phyloP scores from a whole-genome alignment of 768 basidiomycete species.

The Saitozyma sp. region DNA sequence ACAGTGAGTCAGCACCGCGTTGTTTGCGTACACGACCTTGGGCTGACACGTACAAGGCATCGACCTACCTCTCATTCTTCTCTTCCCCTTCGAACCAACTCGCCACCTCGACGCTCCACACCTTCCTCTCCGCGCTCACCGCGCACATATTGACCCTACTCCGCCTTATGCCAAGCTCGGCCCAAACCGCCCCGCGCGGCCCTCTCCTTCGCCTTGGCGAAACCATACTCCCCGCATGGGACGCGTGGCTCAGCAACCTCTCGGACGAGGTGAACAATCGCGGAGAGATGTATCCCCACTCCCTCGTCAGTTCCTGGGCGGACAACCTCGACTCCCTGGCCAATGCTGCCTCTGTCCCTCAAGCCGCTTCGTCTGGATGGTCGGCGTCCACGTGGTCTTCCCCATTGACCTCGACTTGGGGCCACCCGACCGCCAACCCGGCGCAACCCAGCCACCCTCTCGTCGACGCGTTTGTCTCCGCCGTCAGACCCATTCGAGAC shows the following conservation, averaged over 20 bases:
- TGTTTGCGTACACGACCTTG: not conserved
- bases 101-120: constrained; percentile 17
- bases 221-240: constrained; percentile 25
- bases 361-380: too few species aligned
- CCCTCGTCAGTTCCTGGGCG: constrained; percentile 28
- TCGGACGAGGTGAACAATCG: constrained; percentile 35
- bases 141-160: constrained; percentile 18
- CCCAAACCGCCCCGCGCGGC: constrained; percentile 2
- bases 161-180: constrained; percentile 16
- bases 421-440: not conserved
- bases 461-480: constrained; percentile 21
- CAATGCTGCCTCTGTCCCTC: not conserved
- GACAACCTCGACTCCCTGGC: constrained; percentile 20
- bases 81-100: constrained; percentile 1
- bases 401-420: not conserved
- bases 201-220: constrained; percentile 32
- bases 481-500: constrained; percentile 22
- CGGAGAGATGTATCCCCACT: constrained; percentile 44
- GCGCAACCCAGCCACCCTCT: constrained; percentile 5
- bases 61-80: constrained; percentile 39
- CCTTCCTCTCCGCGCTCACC: constrained; percentile 27
- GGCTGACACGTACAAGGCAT: constrained; percentile 20
- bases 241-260: constrained; percentile 22
- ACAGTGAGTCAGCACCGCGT: constrained; percentile 22
- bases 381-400: too few species aligned